Base-by-base conservation (phyloP, 2,329 filamentous ascomycete species). In the Fusarium paranaense region DNA sequence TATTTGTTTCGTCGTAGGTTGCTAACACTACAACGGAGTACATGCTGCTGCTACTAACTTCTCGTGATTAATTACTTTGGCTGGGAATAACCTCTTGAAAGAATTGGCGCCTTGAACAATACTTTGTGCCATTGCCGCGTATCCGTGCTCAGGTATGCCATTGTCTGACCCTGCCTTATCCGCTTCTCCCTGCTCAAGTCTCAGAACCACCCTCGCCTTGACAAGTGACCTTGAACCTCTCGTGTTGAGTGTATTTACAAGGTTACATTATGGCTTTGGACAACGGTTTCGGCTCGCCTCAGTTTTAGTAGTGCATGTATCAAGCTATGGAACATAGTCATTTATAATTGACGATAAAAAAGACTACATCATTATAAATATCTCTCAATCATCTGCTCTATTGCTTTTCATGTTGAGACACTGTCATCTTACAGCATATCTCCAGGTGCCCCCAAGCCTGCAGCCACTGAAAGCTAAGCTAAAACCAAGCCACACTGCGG, bases 401-500 rank as follows among this genome's bases (percentile, higher is more conserved):
- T n/a, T 32, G 18, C 16, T 20, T 20, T 20, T 32, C 6, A 54
- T 47, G 14, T 27, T 32, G 47, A 52, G 47, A 52, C 47, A 52
- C 4, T 52, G 1, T 25, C 27, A 52, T 52, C 18, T 52, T 32
- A 40, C 18, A 27, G 56, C 56, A 40, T 58, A 58, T 37, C 35
- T 58, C 32, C n/a, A 22, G 33, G 22, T 27, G 7, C 54, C 6
- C 14, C 9, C 47, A 30, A 30, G 27, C 47, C 56, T 25, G 7
- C 18, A 47, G 58, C 20, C 58, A 40, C 38, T 61, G 40, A 5
- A 42, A 38, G 22, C 37, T 13, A 42, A n/a, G 14, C 22, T 66
- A 65, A 33, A 22, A 25, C 60, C 64, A 64, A 74, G 47, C 37
- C 56, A 73, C 35, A 74, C 45, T 62, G 66, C 70, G 70, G 54